Percentiles rank a stretch among this genome's conserved stretches.
These are phyloP conservation scores for Amorphotheca resinae DNA, from an alignment of 495 filamentous ascomycete species.

Conservation along the genomic window DNA sequence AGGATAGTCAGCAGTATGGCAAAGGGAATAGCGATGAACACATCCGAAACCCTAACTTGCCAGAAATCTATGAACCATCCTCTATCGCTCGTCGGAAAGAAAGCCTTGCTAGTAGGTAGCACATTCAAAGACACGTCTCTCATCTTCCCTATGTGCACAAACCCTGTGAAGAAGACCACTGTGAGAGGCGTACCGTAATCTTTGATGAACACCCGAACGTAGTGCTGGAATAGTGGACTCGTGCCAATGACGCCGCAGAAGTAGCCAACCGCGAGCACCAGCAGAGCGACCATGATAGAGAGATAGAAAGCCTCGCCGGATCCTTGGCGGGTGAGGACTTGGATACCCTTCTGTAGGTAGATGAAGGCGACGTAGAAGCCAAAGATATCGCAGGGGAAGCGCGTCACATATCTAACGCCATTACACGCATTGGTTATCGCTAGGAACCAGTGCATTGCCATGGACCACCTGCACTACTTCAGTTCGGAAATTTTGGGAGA, in stretches of 20 bases:
- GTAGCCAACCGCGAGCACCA: conserved; percentile 63
- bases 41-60: conserved; percentile 59
- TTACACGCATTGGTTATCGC: conserved; percentile 74
- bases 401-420: conserved; percentile 65
- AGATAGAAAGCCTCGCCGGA: conserved; percentile 55
- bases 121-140: conserved; percentile 45
- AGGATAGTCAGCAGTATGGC: conserved; percentile 74
- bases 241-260: conserved; percentile 56
- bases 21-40: conserved; percentile 85
- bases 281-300: conserved; percentile 57
- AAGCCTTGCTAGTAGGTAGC: conserved; percentile 62
- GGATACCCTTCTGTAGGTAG: conserved; percentile 75
- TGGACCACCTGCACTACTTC: conserved; percentile 41
- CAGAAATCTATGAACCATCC: conserved; percentile 83
- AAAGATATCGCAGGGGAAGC: conserved; percentile 79
- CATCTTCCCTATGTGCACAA: conserved; percentile 77
- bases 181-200: conserved; percentile 78
- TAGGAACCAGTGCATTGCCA: conserved; percentile 68
- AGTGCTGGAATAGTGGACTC: conserved; percentile 57
- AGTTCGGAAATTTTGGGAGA: conserved; percentile 20
- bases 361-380: conserved; percentile 83
- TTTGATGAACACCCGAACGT: conserved; percentile 63
- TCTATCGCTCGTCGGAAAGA: conserved; percentile 68
- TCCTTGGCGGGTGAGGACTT: conserved; percentile 55
- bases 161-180: conserved; percentile 79